phyloP scores from a whole-genome alignment of 2,329 filamentous ascomycete species.

The Bipolaris victoriae region DNA sequence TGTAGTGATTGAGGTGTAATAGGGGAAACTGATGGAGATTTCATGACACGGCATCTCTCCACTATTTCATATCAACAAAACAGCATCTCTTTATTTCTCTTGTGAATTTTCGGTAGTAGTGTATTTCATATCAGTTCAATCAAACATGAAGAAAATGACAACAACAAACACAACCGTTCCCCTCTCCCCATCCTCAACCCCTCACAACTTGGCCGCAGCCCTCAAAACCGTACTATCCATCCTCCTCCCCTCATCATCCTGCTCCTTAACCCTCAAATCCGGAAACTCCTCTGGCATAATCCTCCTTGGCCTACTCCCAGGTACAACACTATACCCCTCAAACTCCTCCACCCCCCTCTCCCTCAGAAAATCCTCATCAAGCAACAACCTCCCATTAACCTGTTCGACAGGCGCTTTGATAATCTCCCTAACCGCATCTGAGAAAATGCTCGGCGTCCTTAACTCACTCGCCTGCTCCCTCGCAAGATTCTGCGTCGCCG shows the following conservation, averaged over 20 bases:
- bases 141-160: no score
- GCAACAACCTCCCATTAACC: conserved; percentile 74
- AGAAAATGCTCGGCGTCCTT: conserved; percentile 74
- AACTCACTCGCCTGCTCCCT: conserved; percentile 61
- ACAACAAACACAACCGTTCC: no score
- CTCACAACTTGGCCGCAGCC: conserved; percentile 24
- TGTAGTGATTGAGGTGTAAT: no score
- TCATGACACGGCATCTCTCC: no score
- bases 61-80: no score
- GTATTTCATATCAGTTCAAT: no score
- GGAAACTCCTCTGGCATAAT: conserved; percentile 80
- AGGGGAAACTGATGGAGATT: no score
- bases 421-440: conserved; percentile 78
- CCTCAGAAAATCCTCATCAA: conserved; percentile 83
- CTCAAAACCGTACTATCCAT: conserved; percentile 65
- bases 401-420: conserved; percentile 62
- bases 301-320: conserved; percentile 67
- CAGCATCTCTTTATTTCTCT: no score
- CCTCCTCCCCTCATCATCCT: conserved; percentile 77
- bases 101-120: no score
- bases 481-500: conserved; percentile 66
- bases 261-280: conserved; percentile 73
- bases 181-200: not conserved
- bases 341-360: conserved; percentile 73
- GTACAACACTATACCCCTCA: conserved; percentile 71